Evolutionary conservation across 345 rosid genomes (phyloP).

Genomic region (Populus alba): DNA sequence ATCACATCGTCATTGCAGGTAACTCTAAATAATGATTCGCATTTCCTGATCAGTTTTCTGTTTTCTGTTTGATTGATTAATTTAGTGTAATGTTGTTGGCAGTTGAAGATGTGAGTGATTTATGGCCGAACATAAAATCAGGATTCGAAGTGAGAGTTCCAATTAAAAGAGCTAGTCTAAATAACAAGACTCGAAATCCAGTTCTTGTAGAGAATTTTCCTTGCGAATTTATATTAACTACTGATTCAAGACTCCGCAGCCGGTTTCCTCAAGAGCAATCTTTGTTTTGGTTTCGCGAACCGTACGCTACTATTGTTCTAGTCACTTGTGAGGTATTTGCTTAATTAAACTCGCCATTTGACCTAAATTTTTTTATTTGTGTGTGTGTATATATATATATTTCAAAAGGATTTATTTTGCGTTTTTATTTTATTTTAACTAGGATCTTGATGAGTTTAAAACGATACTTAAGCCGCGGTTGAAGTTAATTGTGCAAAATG

Average conservation of each 20-base stretch:
- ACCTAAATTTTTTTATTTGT: background rate
- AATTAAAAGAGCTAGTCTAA: slow-evolving; percentile 62
- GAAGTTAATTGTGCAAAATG: slow-evolving; percentile 84
- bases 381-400: background rate
- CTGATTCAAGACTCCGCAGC: slow-evolving; percentile 88
- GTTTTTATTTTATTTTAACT: background rate
- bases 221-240: slow-evolving; percentile 80
- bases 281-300: slow-evolving; percentile 87
- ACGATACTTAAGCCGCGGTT: slow-evolving; percentile 91
- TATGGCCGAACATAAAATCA: slow-evolving; percentile 81
- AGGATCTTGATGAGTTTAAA: slow-evolving; percentile 98
- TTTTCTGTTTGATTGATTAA: background rate
- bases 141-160: slow-evolving; percentile 71
- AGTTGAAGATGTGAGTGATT: slow-evolving; percentile 95
- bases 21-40: background rate
- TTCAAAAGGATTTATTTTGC: background rate
- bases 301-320: slow-evolving; percentile 83
- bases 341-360: background rate
- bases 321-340: slow-evolving; percentile 87
- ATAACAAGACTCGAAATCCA: slow-evolving; percentile 84
- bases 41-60: background rate
- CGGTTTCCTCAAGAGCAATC: slow-evolving; percentile 87
- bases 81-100: slow-evolving; percentile 3
- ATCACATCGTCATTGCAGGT: slow-evolving; percentile 86
- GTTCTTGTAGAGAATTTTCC: slow-evolving; percentile 76